Evolutionary conservation across 2,329 filamentous ascomycete genomes (phyloP), one percentile per base, ranked within the genome.

Genomic region (Penicillium digitatum): DNA sequence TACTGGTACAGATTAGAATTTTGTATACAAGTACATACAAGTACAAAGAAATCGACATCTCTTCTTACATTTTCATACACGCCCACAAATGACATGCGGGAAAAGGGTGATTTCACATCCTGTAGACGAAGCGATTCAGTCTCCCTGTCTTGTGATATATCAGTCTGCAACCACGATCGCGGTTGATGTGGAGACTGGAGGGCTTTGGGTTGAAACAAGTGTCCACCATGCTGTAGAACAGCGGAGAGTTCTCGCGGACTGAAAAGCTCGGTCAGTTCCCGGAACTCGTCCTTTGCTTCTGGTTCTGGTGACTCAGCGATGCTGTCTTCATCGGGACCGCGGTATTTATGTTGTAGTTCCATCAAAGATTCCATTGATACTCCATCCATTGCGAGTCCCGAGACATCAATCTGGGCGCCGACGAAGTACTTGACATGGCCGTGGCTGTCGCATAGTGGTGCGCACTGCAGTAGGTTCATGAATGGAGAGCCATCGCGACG

Each of bases 401-500:
- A 87, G 6, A 90, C 79, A 58, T 90, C 87, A 27, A 90, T 82
- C 66, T 90, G 87, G 0, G 87, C 87, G 24, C 87, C 87, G 52
- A 90, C 83, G 64, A 84, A 85, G 67, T 90, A 90, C 27, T 87
- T 80, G 1, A 88, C 79, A 0, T 78, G 77, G 2, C 87, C 87
- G 18, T 82, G 80, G 42, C 82, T 87, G 65, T 90, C 87, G 60
- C 85, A 82, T 0, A 90, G 74, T 0, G 87, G 87, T 1, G 87
- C 84, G n/a, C 83, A 81, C 84, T 89, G 88, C 24, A 90, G 77
- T 2, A 91, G 77, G 58, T 90, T 91, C 80, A 90, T 86, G 66
- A 90, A 90, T 0, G 87, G 86, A 0, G 86, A 87, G 0, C 87
- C 87, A 62, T 90, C 87, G n/a, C 87, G 82, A 31, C 87, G 82